Percentiles rank a stretch among this genome's conserved stretches.
phyloP scores from a whole-genome alignment of 441 rosid species.

The Gossypium gossypioides region DNA sequence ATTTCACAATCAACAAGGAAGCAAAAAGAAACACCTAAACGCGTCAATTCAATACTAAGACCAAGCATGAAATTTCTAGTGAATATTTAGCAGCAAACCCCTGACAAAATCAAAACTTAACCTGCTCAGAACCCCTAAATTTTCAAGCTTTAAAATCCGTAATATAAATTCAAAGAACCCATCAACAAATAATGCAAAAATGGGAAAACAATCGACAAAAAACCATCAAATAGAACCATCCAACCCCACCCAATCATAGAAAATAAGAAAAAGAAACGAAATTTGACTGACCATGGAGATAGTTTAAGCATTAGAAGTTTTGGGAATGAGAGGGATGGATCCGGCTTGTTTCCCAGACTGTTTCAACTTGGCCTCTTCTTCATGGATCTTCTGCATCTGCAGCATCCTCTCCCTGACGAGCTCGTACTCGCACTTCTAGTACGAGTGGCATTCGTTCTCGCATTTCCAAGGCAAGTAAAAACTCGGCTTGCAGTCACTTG shows the following conservation, averaged over 20 bases:
- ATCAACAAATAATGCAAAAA: not conserved
- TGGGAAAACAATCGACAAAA: not conserved
- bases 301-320: conserved; percentile 62
- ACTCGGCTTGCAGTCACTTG: conserved; percentile 86
- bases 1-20: not conserved
- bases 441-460: conserved; percentile 77
- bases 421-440: conserved; percentile 96
- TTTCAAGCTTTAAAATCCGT: not conserved
- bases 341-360: conserved; percentile 32
- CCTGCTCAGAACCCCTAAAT: conserved; percentile 10
- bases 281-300: conserved; percentile 16
- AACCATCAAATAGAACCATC: not conserved
- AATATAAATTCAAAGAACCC: not conserved
- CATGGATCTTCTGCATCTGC: conserved; percentile 92
- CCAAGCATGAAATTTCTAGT: not conserved
- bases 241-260: not conserved
- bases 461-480: conserved; percentile 91
- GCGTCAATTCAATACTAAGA: not conserved
- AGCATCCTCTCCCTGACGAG: conserved; percentile 95
- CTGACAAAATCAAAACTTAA: not conserved
- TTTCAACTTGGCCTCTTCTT: conserved; percentile 50
- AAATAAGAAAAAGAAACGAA: not conserved
- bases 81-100: conserved; percentile 2
- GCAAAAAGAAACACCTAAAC: not conserved
- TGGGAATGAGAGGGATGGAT: conserved; percentile 60